Evolutionary conservation across 2,329 filamentous ascomycete genomes (phyloP).

Genomic region (Blastomyces silverae): DNA sequence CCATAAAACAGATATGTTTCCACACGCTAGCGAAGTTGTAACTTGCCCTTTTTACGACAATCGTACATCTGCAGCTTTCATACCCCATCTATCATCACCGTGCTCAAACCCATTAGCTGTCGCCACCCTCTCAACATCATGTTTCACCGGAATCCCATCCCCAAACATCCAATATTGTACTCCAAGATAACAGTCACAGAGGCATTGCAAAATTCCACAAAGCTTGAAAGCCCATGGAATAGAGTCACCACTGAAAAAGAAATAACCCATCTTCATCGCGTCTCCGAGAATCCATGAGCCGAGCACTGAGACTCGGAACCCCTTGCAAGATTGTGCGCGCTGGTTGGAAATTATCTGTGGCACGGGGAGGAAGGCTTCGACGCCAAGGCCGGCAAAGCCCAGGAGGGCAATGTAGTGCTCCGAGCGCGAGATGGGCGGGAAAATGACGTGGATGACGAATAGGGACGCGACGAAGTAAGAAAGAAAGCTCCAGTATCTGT

Average conservation of each 20-base stretch:
- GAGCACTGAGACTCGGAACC: slow-evolving; percentile 45
- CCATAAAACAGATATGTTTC: neutral
- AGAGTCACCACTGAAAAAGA: slow-evolving; percentile 40
- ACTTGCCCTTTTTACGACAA: slow-evolving; percentile 6
- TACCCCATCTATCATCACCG: slow-evolving; percentile 19
- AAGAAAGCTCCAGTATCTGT: slow-evolving; percentile 53
- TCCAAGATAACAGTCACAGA: slow-evolving; percentile 44
- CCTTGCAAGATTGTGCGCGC: slow-evolving; percentile 43
- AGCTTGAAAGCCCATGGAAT: slow-evolving; percentile 46
- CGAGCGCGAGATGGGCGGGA: slow-evolving; percentile 44
- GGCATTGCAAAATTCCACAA: slow-evolving; percentile 45
- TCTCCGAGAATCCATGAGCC: slow-evolving; percentile 46
- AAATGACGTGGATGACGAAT: slow-evolving; percentile 48
- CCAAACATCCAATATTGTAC: slow-evolving; percentile 45
- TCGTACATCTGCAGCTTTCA: slow-evolving; percentile 20
- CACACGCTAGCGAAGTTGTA: neutral
- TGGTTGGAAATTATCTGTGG: slow-evolving; percentile 46
- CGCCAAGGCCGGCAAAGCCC: slow-evolving; percentile 42
- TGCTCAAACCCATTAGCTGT: neutral
- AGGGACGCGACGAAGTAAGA: slow-evolving; percentile 47
- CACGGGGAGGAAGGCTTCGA: slow-evolving; percentile 44
- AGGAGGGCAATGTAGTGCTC: slow-evolving; percentile 40
- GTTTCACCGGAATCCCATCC: slow-evolving; percentile 11
- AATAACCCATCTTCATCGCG: slow-evolving; percentile 47
- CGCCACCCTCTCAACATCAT: neutral